A percentile compares a stretch with the other conserved stretches of the same genome.
phyloP scores from a whole-genome alignment of 139 green algal genomes.

The Diplosphaera chodatii region DNA sequence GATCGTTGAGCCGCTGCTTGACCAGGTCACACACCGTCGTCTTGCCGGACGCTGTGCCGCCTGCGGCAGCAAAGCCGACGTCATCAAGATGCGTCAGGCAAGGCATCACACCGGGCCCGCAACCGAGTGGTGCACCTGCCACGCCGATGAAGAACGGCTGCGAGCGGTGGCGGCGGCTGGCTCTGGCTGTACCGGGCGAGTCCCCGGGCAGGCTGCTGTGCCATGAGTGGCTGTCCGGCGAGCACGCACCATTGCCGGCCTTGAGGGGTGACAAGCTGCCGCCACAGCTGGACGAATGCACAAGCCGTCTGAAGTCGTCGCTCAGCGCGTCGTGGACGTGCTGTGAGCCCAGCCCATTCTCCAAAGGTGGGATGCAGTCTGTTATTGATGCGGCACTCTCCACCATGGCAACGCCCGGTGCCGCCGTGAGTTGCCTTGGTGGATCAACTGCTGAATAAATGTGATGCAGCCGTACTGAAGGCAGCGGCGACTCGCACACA shows the following conservation, averaged over 20 bases:
- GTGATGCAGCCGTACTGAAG: too few species aligned
- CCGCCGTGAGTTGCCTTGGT: too few species aligned
- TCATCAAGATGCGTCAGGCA: too few species aligned
- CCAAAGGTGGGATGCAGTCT: too few species aligned
- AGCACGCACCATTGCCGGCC: not conserved
- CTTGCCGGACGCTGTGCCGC: conserved; percentile 81
- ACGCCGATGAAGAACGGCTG: conserved; percentile 76
- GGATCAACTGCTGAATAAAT: too few species aligned
- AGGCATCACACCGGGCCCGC: too few species aligned
- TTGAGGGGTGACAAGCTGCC: not conserved
- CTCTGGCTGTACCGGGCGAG: not conserved
- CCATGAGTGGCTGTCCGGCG: not conserved
- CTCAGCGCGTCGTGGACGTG: not conserved
- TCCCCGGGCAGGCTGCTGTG: not conserved
- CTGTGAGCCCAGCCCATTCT: too few species aligned
- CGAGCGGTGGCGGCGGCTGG: conserved; percentile 3
- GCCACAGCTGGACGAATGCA: not conserved
- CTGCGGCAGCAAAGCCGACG: conserved; percentile 19
- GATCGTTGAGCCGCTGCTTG: conserved; percentile 82
- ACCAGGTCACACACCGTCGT: conserved; percentile 93
- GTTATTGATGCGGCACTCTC: too few species aligned
- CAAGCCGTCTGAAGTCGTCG: not conserved
- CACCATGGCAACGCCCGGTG: too few species aligned
- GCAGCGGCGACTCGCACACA: too few species aligned
- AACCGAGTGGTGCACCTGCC: too few species aligned